Base-by-base conservation (phyloP, 2,329 filamentous ascomycete genomes). In the Neofusicoccum sp. region DNA sequence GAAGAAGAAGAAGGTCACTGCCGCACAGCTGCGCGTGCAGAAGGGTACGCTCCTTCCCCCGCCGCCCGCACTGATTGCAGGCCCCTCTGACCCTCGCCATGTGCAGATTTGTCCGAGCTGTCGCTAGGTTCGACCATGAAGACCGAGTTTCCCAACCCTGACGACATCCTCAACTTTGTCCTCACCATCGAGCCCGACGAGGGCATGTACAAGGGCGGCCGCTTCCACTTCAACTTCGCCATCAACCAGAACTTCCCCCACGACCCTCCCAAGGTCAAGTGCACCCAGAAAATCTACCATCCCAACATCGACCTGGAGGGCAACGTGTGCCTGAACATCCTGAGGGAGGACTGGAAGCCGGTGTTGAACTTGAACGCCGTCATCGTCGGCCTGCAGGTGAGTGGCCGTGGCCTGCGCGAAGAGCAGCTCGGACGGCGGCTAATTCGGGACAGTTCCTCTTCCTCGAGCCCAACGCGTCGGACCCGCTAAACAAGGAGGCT, bases 1-100 rank as follows among this genome's bases (percentile, higher is more conserved):
- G 14, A 96, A 92, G 82, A 98, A 97, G 85, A 98, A 97, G 86
- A 98, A 97, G 83, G 93, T 99, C 66, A 98, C 95, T 24, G 91
- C 95, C 16, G 95, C 95, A 59, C 93, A 98, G 79, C 81, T 98
- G 65, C 89, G 95, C 63, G 92, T 97, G 63, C 95, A 98, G 78
- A 96, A 96, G 85, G 95, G 93, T 96, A 79, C 59, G 73, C 70
- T n/a, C 33, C 38, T 26, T n/a, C n/a, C 33, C 6, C 2, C 5
- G 16, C 14, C 11, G n/a, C 8, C 20, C n/a, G 12, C 3, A 16
- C 8, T 9, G 20, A 30, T 38, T 36, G 20, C 28, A 9, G 24
- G 49, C 45, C 31, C 38, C 4, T 26, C 40, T 53, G 30, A 57
- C 11, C 30, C 20, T 53, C 11, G 26, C 30, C 12, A 3, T 12